phyloP scores from a whole-genome alignment of 2,329 filamentous ascomycete species.

The Rachicladosporium sp. region DNA sequence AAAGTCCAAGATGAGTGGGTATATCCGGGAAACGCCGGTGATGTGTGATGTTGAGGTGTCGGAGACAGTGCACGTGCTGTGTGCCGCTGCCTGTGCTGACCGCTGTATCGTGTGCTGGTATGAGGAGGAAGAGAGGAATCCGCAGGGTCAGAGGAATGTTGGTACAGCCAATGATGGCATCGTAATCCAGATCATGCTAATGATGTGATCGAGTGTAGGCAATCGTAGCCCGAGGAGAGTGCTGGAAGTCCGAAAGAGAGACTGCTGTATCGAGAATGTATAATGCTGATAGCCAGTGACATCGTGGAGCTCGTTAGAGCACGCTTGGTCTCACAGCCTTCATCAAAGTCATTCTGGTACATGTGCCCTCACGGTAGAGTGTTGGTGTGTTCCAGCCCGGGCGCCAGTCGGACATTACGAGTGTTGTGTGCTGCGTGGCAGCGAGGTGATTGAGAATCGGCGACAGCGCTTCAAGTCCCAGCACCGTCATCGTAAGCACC shows the following conservation, averaged over 20 bases:
- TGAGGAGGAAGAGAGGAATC: too few species aligned
- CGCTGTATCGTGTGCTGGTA: too few species aligned
- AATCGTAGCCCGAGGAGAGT: not conserved
- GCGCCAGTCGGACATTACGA: slow-evolving; percentile 4
- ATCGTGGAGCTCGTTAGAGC: slow-evolving; percentile 1
- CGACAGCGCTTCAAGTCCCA: not conserved
- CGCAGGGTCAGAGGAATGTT: too few species aligned
- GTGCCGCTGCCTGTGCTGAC: too few species aligned
- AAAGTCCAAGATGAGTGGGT: too few species aligned
- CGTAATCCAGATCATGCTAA: too few species aligned
- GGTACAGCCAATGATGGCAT: too few species aligned
- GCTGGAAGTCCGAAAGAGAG: slow-evolving; percentile 1
- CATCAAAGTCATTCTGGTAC: not conserved
- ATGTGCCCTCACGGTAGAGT: slow-evolving; percentile 3
- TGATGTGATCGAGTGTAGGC: too few species aligned
- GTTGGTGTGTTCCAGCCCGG: slow-evolving; percentile 3
- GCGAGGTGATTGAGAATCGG: not conserved
- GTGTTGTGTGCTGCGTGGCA: not conserved
- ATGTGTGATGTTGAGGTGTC: too few species aligned
- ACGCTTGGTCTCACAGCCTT: slow-evolving; percentile 1
- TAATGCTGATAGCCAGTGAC: not conserved
- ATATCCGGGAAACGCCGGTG: too few species aligned
- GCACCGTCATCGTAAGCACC: not conserved
- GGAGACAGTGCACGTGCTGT: too few species aligned
- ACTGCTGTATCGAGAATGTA: slow-evolving; percentile 1